These are phyloP conservation scores for Chaetomium cochliodes DNA, from an alignment of 495 filamentous ascomycete genomes.

Conservation along the genomic window DNA sequence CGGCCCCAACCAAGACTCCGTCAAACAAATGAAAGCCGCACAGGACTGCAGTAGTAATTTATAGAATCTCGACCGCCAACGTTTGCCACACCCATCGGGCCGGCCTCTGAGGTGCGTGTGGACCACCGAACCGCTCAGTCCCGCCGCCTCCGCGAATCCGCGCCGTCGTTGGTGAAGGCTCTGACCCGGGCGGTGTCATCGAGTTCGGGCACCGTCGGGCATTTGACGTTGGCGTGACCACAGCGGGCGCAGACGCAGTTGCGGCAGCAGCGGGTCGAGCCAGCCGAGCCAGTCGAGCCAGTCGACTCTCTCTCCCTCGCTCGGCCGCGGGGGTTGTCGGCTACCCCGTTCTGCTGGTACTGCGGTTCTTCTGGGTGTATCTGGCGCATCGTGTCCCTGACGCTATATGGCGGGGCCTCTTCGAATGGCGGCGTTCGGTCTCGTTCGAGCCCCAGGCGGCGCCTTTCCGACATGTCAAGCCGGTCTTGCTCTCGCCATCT, in stretches of 20 bases:
- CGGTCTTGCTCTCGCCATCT: slow-evolving; percentile 7
- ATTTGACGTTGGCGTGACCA: background rate
- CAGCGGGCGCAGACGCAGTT: slow-evolving; percentile 1
- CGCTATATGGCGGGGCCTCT: background rate
- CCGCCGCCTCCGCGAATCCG: background rate
- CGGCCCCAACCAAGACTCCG: background rate
- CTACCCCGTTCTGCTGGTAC: background rate
- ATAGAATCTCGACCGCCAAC: background rate
- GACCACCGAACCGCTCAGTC: background rate
- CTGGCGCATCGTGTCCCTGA: background rate
- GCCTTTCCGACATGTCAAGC: slow-evolving; percentile 1
- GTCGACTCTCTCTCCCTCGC: background rate
- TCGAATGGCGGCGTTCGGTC: background rate
- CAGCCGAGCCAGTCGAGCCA: background rate
- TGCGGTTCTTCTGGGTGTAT: background rate
- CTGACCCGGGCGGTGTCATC: background rate
- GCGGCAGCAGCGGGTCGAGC: background rate
- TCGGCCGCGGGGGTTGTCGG: slow-evolving; percentile 2
- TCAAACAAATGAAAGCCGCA: background rate
- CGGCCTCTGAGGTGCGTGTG: background rate
- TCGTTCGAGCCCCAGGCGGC: background rate
- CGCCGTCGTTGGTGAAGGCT: slow-evolving; percentile 2
- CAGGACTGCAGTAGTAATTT: background rate
- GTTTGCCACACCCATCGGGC: slow-evolving; percentile 10
- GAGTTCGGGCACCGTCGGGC: slow-evolving; percentile 8